phyloP scores from a whole-genome alignment of 768 basidiomycete genomes.

The Vararia minispora region DNA sequence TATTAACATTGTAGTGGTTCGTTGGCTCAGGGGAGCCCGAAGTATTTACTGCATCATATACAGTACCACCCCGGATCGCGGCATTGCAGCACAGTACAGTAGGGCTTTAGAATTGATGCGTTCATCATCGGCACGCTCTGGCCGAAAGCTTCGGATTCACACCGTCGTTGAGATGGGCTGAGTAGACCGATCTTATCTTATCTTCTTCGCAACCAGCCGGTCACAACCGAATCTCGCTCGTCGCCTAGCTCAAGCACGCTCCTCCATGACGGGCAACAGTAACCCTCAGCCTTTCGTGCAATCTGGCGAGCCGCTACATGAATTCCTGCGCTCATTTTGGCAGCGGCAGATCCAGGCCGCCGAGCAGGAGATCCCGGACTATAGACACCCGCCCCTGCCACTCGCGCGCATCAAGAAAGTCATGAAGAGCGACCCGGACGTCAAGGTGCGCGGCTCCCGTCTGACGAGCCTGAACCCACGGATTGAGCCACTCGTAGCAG shows the following conservation, averaged over 20 bases:
- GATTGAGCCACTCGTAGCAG: conserved; percentile 26
- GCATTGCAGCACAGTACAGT: no score
- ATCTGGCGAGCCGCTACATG: conserved; percentile 76
- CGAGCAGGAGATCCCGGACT: conserved; percentile 83
- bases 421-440: conserved; percentile 96
- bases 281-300: conserved; percentile 75
- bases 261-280: conserved; percentile 22
- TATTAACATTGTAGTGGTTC: no score
- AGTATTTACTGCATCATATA: no score
- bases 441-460: conserved; percentile 54
- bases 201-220: no score
- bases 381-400: conserved; percentile 79
- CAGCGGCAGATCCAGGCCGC: conserved; percentile 78
- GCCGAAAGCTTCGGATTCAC: no score
- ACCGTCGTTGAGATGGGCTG: no score
- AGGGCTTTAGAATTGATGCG: no score
- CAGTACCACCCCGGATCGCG: no score
- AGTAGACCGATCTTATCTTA: no score
- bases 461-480: not conserved
- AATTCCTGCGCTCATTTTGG: conserved; percentile 85
- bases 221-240: no score
- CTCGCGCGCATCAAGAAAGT: conserved; percentile 97
- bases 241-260: not conserved
- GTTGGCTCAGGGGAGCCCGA: no score
- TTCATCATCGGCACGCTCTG: no score